These are phyloP conservation scores for Moniliophthora roreri DNA, from an alignment of 1,284 basidiomycete species.

Conservation along the genomic window DNA sequence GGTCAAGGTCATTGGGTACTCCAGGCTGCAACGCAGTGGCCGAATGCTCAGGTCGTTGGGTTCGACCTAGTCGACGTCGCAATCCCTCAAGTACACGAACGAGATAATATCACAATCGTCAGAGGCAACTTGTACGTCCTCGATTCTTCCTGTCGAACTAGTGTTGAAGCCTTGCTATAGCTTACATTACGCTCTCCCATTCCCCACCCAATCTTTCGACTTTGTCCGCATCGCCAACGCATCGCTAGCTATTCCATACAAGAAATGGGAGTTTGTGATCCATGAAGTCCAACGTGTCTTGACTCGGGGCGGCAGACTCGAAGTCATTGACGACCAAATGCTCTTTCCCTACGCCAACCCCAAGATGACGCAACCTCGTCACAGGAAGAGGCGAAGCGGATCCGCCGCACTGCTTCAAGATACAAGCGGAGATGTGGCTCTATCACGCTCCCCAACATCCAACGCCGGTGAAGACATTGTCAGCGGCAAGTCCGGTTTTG, in stretches of 20 bases:
- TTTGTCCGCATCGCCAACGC: conserved; percentile 70
- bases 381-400: no score
- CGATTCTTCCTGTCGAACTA: conserved; percentile 11
- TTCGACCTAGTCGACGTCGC: conserved; percentile 62
- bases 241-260: conserved; percentile 55
- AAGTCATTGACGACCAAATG: conserved; percentile 71
- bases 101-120: conserved; percentile 53
- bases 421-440: no score
- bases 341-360: conserved; percentile 52
- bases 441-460: no score
- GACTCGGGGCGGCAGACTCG: conserved; percentile 57
- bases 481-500: no score
- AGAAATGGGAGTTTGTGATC: conserved; percentile 58
- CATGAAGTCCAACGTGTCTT: conserved; percentile 61
- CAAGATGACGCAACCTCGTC: neutral
- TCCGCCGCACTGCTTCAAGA: no score
- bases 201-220: conserved; percentile 56
- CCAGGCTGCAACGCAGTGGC: conserved; percentile 61
- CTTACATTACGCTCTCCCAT: conserved; percentile 55
- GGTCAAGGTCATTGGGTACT: conserved; percentile 66
- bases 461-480: no score
- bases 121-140: conserved; percentile 65
- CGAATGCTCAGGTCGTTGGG: conserved; percentile 52
- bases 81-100: conserved; percentile 31
- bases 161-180: conserved; percentile 31